A percentile compares a stretch with the other conserved stretches of the same genome.
Evolutionary conservation across 208 protist genomes (phyloP).

Genomic region (Phytomonas sp.): DNA sequence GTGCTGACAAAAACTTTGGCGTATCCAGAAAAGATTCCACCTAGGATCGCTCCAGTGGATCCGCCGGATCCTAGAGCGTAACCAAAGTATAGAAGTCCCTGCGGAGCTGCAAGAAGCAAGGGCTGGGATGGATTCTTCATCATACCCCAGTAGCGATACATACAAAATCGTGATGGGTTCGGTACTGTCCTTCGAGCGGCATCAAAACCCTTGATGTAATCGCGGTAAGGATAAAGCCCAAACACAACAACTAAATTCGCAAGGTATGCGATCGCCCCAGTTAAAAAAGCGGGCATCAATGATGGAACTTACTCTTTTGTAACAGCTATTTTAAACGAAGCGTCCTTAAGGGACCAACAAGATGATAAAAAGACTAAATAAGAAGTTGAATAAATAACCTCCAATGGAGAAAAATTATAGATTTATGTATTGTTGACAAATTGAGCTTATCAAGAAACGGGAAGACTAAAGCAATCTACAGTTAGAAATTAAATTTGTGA

Average conservation of each 20-base stretch:
- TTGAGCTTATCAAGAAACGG: background rate
- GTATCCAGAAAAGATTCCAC: conserved; percentile 44
- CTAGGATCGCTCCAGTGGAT: conserved; percentile 39
- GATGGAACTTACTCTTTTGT: background rate
- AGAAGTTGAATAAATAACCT: background rate
- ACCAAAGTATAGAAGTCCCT: conserved; percentile 63
- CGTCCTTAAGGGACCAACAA: background rate
- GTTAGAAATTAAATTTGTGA: background rate
- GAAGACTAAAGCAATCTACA: background rate
- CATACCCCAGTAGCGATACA: conserved; percentile 76
- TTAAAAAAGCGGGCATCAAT: conserved; percentile 29
- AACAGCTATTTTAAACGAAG: background rate
- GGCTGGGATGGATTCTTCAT: conserved; percentile 65
- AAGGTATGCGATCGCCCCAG: conserved; percentile 47
- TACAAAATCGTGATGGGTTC: conserved; percentile 33
- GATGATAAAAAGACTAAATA: background rate
- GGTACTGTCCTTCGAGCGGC: conserved; percentile 12
- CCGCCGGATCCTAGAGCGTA: conserved; percentile 52
- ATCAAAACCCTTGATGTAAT: conserved; percentile 64
- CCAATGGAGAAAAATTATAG: background rate
- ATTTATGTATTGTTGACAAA: background rate
- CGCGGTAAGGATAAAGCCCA: conserved; percentile 76
- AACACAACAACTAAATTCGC: conserved; percentile 54
- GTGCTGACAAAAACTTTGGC: conserved; percentile 62
- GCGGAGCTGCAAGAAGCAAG: conserved; percentile 56